These are phyloP conservation scores for Catharanthus roseus DNA, from an alignment of 257 asterid species.

Conservation along the genomic window DNA sequence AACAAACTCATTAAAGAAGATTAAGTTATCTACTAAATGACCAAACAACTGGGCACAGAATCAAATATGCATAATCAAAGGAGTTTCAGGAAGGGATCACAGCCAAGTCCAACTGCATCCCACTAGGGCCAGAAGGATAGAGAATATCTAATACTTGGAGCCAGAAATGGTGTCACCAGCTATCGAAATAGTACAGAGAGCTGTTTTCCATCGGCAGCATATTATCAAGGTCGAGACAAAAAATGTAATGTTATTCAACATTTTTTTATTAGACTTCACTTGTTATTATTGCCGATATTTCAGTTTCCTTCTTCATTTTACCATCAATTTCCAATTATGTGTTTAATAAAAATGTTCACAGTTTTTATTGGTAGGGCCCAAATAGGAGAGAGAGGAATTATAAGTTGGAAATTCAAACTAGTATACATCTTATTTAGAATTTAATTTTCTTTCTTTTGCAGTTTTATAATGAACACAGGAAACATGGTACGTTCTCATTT, in stretches of 20 bases:
- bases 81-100: not conserved
- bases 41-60: not conserved
- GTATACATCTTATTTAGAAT: not conserved
- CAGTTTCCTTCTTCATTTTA: not conserved
- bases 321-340: not conserved
- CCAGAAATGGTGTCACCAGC: not conserved
- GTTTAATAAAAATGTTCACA: too few relatives aligned
- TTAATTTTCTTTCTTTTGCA: not conserved
- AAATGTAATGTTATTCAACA: not conserved
- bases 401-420: not conserved
- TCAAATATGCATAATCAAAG: not conserved
- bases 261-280: too few relatives aligned
- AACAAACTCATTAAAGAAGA: not conserved
- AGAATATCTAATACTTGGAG: not conserved
- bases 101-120: not conserved
- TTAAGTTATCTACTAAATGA: not conserved
- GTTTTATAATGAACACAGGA: not conserved
- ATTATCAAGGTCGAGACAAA: not conserved
- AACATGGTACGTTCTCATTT: not conserved
- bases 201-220: not conserved
- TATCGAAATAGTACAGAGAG: not conserved
- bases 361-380: too few relatives aligned
- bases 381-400: not conserved
- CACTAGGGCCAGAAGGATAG: not conserved
- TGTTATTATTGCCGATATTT: not conserved